A percentile compares a stretch with the other conserved stretches of the same genome.
phyloP scores from a whole-genome alignment of 2,329 filamentous ascomycete genomes.

The Paecilomyces variotii region DNA sequence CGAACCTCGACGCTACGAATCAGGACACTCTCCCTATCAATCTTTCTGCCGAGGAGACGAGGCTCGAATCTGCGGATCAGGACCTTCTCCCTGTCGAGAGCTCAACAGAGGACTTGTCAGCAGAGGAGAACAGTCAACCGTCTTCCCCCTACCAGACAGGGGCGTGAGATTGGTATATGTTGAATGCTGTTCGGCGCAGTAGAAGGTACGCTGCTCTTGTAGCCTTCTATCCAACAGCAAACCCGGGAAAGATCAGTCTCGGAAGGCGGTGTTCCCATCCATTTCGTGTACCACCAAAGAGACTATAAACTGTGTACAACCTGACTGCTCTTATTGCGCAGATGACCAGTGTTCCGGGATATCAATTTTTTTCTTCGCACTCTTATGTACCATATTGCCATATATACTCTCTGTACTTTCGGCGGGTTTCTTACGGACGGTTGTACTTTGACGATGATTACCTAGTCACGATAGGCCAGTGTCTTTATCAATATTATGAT shows the following conservation, averaged over 20 bases:
- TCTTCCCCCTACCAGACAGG: not conserved
- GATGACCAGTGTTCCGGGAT: not conserved
- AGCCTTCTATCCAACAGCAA: not conserved
- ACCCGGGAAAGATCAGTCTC: not conserved
- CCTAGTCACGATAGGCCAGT: no score
- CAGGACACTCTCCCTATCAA: conserved; percentile 8
- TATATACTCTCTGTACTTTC: not conserved
- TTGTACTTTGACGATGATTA: not conserved
- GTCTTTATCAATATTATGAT: no score
- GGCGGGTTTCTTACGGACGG: not conserved
- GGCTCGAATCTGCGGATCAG: not conserved
- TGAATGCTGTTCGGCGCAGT: no score
- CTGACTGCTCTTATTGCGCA: not conserved
- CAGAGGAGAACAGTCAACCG: not conserved
- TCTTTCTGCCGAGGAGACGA: conserved; percentile 10
- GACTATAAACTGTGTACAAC: not conserved
- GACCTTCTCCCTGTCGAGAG: not conserved
- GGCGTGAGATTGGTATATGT: not conserved
- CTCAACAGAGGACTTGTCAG: not conserved
- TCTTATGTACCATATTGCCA: not conserved
- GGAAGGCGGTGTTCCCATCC: not conserved
- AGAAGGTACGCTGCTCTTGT: not conserved
- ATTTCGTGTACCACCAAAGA: not conserved
- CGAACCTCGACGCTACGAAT: conserved; percentile 9
- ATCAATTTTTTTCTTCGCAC: no score